Evolutionary conservation across 805 yeast genomes (phyloP).

Genomic region (Candida xyloterini): DNA sequence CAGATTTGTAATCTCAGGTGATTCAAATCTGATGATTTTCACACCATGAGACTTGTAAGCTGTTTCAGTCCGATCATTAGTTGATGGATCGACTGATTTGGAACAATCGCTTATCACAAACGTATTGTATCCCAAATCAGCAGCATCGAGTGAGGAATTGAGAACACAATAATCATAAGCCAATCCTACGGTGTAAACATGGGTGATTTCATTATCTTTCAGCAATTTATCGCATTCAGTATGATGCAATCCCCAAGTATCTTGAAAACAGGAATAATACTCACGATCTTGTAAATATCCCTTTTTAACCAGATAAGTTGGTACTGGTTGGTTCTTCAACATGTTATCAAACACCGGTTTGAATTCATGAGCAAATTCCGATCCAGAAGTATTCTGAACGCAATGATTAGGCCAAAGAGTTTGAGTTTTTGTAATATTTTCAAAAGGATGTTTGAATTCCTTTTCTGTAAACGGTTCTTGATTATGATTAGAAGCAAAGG

Average conservation of each 20-base stretch:
- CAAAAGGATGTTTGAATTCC: conserved; percentile 49
- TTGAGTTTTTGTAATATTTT: conserved; percentile 36
- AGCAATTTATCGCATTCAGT: conserved; percentile 62
- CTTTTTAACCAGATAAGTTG: conserved; percentile 52
- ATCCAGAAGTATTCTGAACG: conserved; percentile 67
- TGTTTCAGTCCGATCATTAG: conserved; percentile 34
- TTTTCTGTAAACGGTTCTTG: conserved; percentile 49
- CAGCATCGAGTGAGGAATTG: conserved; percentile 71
- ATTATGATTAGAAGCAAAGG: conserved; percentile 73
- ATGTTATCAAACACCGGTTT: conserved; percentile 30
- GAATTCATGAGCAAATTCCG: conserved; percentile 56
- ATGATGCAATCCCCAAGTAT: conserved; percentile 67
- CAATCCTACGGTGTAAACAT: conserved; percentile 73
- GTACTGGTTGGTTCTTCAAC: conserved; percentile 32
- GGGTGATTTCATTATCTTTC: conserved; percentile 43
- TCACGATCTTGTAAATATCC: conserved; percentile 74
- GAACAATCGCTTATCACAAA: conserved; percentile 56
- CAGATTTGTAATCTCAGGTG: conserved; percentile 13
- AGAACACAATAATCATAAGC: conserved; percentile 88
- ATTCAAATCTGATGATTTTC: conserved; percentile 11
- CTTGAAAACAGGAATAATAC: conserved; percentile 84
- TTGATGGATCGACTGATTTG: conserved; percentile 51
- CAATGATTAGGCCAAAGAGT: conserved; percentile 92
- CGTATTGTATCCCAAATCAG: conserved; percentile 58
- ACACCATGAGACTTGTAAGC: conserved; percentile 34